These are phyloP conservation scores for Uncinocarpus reesii DNA, from an alignment of 2,329 filamentous ascomycete genomes.

Conservation along the genomic window DNA sequence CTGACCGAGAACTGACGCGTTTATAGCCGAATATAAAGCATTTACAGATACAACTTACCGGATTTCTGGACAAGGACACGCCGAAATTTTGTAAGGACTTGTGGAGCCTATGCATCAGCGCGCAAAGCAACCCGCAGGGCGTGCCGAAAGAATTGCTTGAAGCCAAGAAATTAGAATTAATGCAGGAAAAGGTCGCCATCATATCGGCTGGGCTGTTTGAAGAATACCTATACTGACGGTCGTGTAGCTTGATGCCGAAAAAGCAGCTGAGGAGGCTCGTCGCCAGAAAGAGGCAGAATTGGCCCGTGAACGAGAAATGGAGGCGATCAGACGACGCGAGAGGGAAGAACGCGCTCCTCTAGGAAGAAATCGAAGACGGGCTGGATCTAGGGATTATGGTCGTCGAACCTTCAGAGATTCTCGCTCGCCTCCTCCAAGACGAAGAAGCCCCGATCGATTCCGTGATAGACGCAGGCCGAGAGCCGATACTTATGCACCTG, in stretches of 20 bases:
- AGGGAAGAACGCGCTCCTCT: slow-evolving; percentile 33
- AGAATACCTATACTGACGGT: not conserved
- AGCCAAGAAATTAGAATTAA: slow-evolving; percentile 88
- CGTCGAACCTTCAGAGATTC: slow-evolving; percentile 41
- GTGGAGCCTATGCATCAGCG: slow-evolving; percentile 84
- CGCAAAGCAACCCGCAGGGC: slow-evolving; percentile 75
- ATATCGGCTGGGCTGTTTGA: slow-evolving; percentile 4
- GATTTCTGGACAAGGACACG: slow-evolving; percentile 89
- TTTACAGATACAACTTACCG: slow-evolving; percentile 86
- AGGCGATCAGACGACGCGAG: slow-evolving; percentile 52
- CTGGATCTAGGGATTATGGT: slow-evolving; percentile 37
- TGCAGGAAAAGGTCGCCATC: slow-evolving; percentile 72
- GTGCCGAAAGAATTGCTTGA: slow-evolving; percentile 91
- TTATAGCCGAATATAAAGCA: slow-evolving; percentile 85
- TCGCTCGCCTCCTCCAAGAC: slow-evolving; percentile 44
- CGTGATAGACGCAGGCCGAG: slow-evolving; percentile 42
- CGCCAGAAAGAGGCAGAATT: slow-evolving; percentile 61
- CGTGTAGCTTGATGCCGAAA: slow-evolving; percentile 65
- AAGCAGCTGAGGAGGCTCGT: slow-evolving; percentile 64
- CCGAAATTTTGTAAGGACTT: slow-evolving; percentile 82
- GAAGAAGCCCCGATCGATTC: slow-evolving; percentile 38
- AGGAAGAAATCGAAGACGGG: slow-evolving; percentile 29
- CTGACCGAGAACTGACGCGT: slow-evolving; percentile 19
- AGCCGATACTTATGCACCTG: slow-evolving; percentile 50
- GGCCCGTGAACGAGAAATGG: slow-evolving; percentile 60